Evolutionary conservation across 306 rosid genomes (phyloP), one percentile per base, ranked within the genome.

Genomic region (Prunus davidiana): DNA sequence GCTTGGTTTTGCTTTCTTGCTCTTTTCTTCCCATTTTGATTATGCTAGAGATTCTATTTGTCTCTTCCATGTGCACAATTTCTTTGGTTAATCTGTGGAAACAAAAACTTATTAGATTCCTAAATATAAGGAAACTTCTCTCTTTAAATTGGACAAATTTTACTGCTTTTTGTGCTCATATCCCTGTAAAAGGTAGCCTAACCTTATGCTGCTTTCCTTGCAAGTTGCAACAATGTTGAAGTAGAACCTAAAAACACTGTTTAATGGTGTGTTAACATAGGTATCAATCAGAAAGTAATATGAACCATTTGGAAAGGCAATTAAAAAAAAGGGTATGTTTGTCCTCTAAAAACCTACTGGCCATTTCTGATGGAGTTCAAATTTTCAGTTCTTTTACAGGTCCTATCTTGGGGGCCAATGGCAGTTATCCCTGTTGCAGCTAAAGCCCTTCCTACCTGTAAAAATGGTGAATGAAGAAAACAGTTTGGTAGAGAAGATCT

Each of bases 381-480:
- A 78, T 77, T 76, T 80, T 75, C 96, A 92, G 98, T 83, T 71
- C 54, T 89, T 72, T 80, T 94, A 91, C 97, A 94, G 93, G 82
- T 89, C 69, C 58, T 92, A 46, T 88, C 98, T 30, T 94, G 98
- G 97, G 89, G 88, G 46, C 76, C 89, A 81, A 80, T 94, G 15
- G 89, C 98, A 56, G 72, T 84, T n/a, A 81, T 76, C 63, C 95
- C 95, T 22, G 73, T 74, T 54, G 89, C 89, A 25, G 84, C 92
- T 13, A 82, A 84, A 71, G 84, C 79, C 28, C 93, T 94, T 80
- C 84, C 91, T 24, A 25, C 83, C 76, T 25, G 27, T 25, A 25
- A 25, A 25, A 25, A 25, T 25, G 27, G 27, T 25, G 27, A 25
- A 25, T 25, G 27, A 25, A 25, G 27, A 25, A 25, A 25, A 25